A percentile compares a stretch with the other conserved stretches of the same genome.
Evolutionary conservation across 352 stramenopile species (phyloP).

Genomic region (Pythium phragmitis): DNA sequence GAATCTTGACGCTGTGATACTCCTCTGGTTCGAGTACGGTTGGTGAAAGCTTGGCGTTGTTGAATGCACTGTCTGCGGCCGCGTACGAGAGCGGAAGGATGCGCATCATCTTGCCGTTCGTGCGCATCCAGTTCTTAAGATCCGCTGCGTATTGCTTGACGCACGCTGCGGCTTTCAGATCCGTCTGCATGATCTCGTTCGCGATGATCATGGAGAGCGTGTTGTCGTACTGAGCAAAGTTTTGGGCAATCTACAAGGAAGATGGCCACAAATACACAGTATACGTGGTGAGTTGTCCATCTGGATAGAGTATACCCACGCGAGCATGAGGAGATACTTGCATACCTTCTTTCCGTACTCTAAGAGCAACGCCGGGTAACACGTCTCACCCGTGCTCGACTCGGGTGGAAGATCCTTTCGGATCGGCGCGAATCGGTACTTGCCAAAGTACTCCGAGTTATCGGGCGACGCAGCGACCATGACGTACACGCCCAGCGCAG

Average conservation of each 20-base stretch:
- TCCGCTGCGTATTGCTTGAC: constrained; percentile 84
- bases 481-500: constrained; percentile 70
- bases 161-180: constrained; percentile 72
- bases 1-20: constrained; percentile 82
- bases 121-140: constrained; percentile 87
- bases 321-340: neutral
- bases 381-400: constrained; percentile 66
- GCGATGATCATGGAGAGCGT: constrained; percentile 78
- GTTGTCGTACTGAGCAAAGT: constrained; percentile 89
- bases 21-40: constrained; percentile 48
- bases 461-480: constrained; percentile 77
- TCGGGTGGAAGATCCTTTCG: constrained; percentile 33
- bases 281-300: no score
- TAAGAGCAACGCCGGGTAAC: constrained; percentile 79
- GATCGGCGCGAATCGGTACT: constrained; percentile 73
- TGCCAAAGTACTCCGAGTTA: constrained; percentile 83
- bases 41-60: constrained; percentile 39
- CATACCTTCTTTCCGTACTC: constrained; percentile 75
- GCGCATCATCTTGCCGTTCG: constrained; percentile 82
- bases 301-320: neutral
- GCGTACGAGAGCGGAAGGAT: constrained; percentile 80
- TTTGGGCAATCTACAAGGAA: constrained; percentile 63
- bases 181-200: constrained; percentile 88
- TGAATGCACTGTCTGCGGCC: constrained; percentile 76
- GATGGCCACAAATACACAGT: neutral